A percentile compares a stretch with the other conserved stretches of the same genome.
phyloP scores from a whole-genome alignment of 768 basidiomycete genomes.

The Lentinula boryana region DNA sequence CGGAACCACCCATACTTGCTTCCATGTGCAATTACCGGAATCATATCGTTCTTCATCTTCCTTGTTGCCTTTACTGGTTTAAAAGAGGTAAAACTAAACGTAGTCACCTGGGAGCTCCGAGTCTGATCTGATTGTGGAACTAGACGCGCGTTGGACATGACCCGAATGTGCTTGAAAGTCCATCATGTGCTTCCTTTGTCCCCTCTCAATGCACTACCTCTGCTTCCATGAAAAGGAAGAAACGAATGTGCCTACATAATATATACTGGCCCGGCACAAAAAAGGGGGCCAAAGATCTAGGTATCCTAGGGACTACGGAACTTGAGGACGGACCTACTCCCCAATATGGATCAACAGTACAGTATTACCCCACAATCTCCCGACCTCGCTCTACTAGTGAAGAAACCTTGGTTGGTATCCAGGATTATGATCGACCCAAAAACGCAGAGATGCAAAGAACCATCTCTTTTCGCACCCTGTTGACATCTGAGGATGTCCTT shows the following conservation, averaged over 20 bases:
- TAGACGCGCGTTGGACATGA: not conserved
- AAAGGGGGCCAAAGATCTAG: not conserved
- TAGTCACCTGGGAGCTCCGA: not conserved
- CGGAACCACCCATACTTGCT: slow-evolving; percentile 15
- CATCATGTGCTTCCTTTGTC: not conserved
- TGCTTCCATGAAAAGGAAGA: not conserved
- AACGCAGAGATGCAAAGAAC: not conserved
- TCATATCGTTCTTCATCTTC: slow-evolving; percentile 11
- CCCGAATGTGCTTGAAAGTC: not conserved
- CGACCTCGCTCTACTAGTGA: not conserved
- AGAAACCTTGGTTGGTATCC: not conserved
- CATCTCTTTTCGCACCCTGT: not conserved
- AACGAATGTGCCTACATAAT: not conserved
- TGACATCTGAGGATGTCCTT: not conserved
- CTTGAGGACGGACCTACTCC: not conserved
- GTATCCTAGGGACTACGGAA: not conserved
- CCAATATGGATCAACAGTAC: not conserved
- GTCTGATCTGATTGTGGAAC: not conserved
- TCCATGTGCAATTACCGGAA: slow-evolving; percentile 11
- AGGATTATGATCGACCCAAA: not conserved
- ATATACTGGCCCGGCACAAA: not conserved
- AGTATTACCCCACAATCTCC: not conserved
- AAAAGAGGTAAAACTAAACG: slow-evolving; percentile 13
- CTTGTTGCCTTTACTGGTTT: slow-evolving; percentile 9
- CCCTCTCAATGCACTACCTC: not conserved